phyloP scores from a whole-genome alignment of 176 grass and related monocot genomes.

The Juncus effusus region DNA sequence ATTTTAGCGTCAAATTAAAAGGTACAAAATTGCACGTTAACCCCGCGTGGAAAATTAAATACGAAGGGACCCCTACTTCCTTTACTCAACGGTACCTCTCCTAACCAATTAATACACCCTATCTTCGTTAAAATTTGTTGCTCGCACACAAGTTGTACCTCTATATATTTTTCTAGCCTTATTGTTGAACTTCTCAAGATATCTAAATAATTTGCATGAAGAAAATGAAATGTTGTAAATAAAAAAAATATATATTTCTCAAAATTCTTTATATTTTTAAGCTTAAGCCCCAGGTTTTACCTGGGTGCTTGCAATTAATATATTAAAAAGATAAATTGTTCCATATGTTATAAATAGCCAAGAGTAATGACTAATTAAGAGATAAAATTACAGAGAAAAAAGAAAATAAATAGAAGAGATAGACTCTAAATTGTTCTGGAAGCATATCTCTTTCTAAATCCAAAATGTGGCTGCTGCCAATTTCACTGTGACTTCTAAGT shows the following conservation, averaged over 20 bases:
- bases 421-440: too few relatives aligned
- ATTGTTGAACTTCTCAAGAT: background rate
- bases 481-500: too few relatives aligned
- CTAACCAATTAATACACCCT: conserved; percentile 20
- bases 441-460: too few relatives aligned
- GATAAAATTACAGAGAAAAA: too few relatives aligned
- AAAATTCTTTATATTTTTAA: background rate
- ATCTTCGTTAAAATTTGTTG: background rate
- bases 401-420: too few relatives aligned
- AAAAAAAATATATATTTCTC: background rate
- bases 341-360: background rate
- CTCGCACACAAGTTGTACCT: conserved; percentile 2
- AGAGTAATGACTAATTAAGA: background rate
- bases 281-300: background rate
- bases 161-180: background rate
- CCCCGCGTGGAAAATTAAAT: conserved; percentile 23
- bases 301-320: too few relatives aligned
- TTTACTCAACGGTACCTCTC: conserved; percentile 4
- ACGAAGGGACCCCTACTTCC: background rate
- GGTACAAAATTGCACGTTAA: conserved; percentile 1
- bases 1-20: background rate
- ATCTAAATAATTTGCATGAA: too few relatives aligned
- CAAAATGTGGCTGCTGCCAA: too few relatives aligned
- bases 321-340: too few relatives aligned
- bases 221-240: background rate